A percentile compares a stretch with the other conserved stretches of the same genome.
These are phyloP conservation scores for Multifurca ochricompacta DNA, from an alignment of 768 basidiomycete species.

Conservation along the genomic window DNA sequence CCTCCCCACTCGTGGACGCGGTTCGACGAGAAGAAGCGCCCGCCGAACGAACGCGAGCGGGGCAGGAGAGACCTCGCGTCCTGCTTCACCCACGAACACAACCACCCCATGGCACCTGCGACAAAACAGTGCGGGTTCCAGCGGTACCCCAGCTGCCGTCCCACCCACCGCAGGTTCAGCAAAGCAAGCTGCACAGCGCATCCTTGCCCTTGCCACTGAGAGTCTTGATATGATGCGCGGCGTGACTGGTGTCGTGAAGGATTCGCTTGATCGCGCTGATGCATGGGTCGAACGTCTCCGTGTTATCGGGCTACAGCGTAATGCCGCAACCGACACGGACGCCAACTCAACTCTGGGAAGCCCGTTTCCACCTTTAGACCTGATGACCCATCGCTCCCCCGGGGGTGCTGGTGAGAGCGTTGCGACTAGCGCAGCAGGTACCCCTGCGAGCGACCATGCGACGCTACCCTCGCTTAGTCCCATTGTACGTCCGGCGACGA, in stretches of 20 bases:
- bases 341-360: neutral
- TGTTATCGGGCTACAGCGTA: conserved; percentile 67
- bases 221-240: conserved; percentile 89
- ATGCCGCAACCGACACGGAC: conserved; percentile 15
- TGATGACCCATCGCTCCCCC: conserved; percentile 13
- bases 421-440: conserved; percentile 13
- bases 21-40: conserved; percentile 11
- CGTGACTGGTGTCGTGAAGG: conserved; percentile 81
- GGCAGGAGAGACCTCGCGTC: conserved; percentile 23
- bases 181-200: conserved; percentile 67
- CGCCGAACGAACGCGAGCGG: conserved; percentile 17
- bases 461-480: conserved; percentile 16
- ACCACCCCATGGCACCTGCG: conserved; percentile 21
- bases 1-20: conserved; percentile 22
- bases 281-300: conserved; percentile 84
- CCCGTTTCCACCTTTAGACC: conserved; percentile 7
- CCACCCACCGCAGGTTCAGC: conserved; percentile 46
- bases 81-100: conserved; percentile 25
- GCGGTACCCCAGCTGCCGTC: conserved; percentile 14
- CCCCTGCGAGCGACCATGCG: conserved; percentile 7
- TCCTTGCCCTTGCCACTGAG: conserved; percentile 80
- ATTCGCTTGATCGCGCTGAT: conserved; percentile 82
- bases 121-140: conserved; percentile 25
- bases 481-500: conserved; percentile 1
- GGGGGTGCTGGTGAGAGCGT: conserved; percentile 10